Evolutionary conservation across 306 rosid species (phyloP), one percentile per base, ranked within the genome.

Genomic region (Castanea mollissima): DNA sequence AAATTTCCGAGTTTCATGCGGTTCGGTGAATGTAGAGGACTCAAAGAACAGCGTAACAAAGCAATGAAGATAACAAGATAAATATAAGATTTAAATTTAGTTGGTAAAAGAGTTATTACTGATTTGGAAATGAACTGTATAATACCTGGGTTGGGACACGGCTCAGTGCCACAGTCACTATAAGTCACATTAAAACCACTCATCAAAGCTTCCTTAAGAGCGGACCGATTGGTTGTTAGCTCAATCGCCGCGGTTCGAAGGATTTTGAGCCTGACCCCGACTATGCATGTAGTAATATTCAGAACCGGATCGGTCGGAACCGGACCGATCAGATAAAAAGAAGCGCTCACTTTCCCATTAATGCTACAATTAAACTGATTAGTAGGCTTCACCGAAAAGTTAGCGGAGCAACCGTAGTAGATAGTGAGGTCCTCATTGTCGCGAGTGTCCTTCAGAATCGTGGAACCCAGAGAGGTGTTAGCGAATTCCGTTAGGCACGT

Each of bases 161-260:
- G 67, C 29, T 55, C 32, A 0, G 58, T 55, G 76, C 55, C 63
- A 64, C 86, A 88, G 74, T 73, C 57, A 0, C 46, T 74, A 75
- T 83, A 92, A 58, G 55, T 90, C 65, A 87, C 83, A 51, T 81
- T 63, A 80, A 92, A 92, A n/a, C 94, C 94, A 3, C 19, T 3
- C 91, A 84, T 92, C 84, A 92, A 83, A 38, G 79, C 83, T 49
- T 88, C 81, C 63, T 27, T 54, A 63, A 90, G 88, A 74, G 84
- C 20, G 15, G 90, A 81, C 13, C 81, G 82, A 13, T 85, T 46
- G 6, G 2, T 14, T 2, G 71, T 73, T 2, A 92, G 79, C 46
- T 77, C 52, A 1, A 3, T 11, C 27, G 75, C 88, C 54, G 83
- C 79, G 46, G 18, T 32, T 16, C 74, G 58, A 14, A 83, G 85